Base-by-base conservation (phyloP, 306 rosid species). In the Vigna nakashimae region DNA sequence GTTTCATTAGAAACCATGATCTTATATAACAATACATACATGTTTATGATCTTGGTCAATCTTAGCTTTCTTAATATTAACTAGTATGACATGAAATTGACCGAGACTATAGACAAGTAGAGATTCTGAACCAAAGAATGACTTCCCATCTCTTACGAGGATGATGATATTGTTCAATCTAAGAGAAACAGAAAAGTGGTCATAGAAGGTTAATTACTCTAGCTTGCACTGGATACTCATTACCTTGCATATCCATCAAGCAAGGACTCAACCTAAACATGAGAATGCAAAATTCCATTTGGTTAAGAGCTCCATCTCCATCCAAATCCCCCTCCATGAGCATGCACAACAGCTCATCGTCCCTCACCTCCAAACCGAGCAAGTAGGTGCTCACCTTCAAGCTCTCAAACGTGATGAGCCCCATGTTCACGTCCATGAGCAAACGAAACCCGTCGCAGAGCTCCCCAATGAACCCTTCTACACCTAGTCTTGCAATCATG, bases 251-350 rank as follows among this genome's bases (percentile, higher is more conserved):
- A 5, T 49, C 72, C 87, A 87, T 82, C 63, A 83, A 77, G 16
- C 86, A 84, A 0, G 92, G 96, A 73, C 92, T 90, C 78, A 90
- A 76, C 89, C 92, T 84, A 70, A 90, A 90, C 96, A 91, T 91
- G 86, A 91, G 93, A 75, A 84, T 84, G 80, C 90, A 91, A 59
- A 89, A 91, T 79, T 89, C 93, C 86, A 79, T 75, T 57, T 87
- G 90, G 57, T 74, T 91, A 2, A 89, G 80, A 48, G 88, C 91
- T 0, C 93, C 96, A 65, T 91, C 96, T 62, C 96, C 96, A 69
- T 91, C 96, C 65, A 91, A 74, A 81, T 91, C 93, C 15, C 93
- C 89, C 42, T 89, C 93, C 91, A 89, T 80, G 20, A 91, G 62
- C 96, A 91, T 91, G 85, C 84, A 80, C 26, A 80, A 57, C 1